Conservation (phyloP, 176 grass and related monocot species). For the Secale cereale region DNA sequence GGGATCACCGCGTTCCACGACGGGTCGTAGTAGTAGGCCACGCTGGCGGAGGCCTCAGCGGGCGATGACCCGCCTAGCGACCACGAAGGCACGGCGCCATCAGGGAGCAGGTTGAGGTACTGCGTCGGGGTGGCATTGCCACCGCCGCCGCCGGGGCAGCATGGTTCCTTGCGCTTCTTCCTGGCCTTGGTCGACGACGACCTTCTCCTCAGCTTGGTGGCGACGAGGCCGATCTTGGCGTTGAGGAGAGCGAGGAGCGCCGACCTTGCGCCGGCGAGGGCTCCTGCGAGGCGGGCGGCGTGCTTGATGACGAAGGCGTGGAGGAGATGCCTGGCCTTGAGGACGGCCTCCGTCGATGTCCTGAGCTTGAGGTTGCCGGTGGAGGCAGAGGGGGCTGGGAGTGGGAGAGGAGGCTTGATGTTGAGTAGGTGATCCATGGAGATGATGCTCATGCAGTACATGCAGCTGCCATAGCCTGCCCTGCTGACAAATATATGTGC, state of each 20-base stretch:
- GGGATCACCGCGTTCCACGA: conserved; percentile 35
- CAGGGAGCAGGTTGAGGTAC: conserved; percentile 17
- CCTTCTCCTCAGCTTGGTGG: conserved; percentile 16
- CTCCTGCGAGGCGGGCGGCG: not conserved
- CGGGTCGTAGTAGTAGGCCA: conserved; percentile 27
- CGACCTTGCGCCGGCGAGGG: conserved; percentile 12
- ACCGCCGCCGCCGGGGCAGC: not conserved
- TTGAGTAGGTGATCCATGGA: conserved; percentile 29
- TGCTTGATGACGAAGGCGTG: conserved; percentile 21
- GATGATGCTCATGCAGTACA: not conserved
- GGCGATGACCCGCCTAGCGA: not conserved
- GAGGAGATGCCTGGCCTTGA: conserved; percentile 25
- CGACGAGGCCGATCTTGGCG: not conserved
- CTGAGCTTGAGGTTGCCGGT: not conserved
- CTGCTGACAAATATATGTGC: conserved; percentile 4
- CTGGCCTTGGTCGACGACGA: not conserved
- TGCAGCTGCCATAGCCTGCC: not conserved
- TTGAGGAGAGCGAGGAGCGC: not conserved
- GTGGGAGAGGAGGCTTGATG: conserved; percentile 17
- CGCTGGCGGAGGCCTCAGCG: not conserved
- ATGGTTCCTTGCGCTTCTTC: not conserved
- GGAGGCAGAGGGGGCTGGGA: not conserved
- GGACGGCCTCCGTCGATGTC: not conserved
- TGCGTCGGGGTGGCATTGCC: not conserved
- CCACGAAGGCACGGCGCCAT: not conserved